Conservation (phyloP, 306 rosid genomes). For the Castanea sativa region DNA sequence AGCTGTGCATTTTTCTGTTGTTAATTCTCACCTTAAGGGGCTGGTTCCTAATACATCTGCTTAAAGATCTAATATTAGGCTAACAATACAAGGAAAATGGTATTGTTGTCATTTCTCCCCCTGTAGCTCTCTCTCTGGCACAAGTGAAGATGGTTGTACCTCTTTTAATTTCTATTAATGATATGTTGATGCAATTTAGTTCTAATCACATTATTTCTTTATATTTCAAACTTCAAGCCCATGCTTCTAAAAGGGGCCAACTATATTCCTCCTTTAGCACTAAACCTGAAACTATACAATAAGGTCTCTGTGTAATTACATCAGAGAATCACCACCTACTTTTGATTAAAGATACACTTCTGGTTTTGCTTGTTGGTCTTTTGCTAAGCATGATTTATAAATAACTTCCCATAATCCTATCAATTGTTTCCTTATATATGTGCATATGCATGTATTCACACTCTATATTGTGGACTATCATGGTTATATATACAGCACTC, state of each 20-base stretch:
- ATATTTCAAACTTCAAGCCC: too few species aligned
- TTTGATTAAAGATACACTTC: not conserved
- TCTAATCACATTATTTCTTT: too few species aligned
- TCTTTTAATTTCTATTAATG: not conserved
- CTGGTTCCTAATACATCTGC: not conserved
- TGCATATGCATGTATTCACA: not conserved
- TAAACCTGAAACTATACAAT: not conserved
- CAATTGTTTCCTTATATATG: not conserved
- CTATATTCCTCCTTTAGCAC: not conserved
- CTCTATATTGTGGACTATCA: not conserved
- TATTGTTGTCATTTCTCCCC: not conserved
- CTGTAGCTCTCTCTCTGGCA: not conserved
- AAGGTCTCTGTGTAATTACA: not conserved
- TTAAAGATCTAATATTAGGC: not conserved
- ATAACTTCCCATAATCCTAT: not conserved
- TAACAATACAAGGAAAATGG: not conserved
- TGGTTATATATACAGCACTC: not conserved
- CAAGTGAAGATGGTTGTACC: not conserved
- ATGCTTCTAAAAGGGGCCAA: too few species aligned
- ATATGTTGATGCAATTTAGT: not conserved
- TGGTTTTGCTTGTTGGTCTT: not conserved
- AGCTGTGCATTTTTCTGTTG: not conserved
- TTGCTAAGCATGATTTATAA: not conserved
- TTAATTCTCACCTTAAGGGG: not conserved
- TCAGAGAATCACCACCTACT: not conserved